A percentile compares a stretch with the other conserved stretches of the same genome.
Conservation (phyloP, 192 early-diverging fungal genomes). For the Entrophospora sp. region DNA sequence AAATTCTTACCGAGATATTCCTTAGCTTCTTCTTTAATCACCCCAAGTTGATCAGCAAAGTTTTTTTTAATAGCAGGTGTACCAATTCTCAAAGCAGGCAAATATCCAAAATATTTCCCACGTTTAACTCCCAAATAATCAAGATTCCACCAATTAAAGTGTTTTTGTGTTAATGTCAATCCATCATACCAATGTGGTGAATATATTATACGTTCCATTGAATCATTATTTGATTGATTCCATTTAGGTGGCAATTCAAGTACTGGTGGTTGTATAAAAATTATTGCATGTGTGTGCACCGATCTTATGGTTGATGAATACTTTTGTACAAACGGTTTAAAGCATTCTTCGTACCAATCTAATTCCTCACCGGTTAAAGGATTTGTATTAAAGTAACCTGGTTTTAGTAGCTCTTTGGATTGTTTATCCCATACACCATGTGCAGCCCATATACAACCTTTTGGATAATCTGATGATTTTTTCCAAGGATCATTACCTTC, state of each 20-base stretch:
- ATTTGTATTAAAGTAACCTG: slow-evolving; percentile 62
- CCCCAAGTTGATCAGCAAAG: slow-evolving; percentile 38
- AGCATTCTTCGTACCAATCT: slow-evolving; percentile 62
- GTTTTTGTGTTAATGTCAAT: slow-evolving; percentile 49
- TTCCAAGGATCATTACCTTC: slow-evolving; percentile 33
- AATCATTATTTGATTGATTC: slow-evolving; percentile 29
- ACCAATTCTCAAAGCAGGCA: slow-evolving; percentile 41
- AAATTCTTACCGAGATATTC: slow-evolving; percentile 35
- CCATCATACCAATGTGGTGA: slow-evolving; percentile 88
- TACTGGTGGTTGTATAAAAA: slow-evolving; percentile 52
- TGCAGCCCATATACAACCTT: slow-evolving; percentile 60
- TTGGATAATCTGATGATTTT: slow-evolving; percentile 27
- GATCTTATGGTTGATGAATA: slow-evolving; percentile 54
- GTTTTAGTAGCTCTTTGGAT: slow-evolving; percentile 34
- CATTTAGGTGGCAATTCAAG: slow-evolving; percentile 37
- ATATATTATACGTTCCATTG: slow-evolving; percentile 54
- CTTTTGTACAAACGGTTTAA: slow-evolving; percentile 60
- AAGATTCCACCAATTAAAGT: slow-evolving; percentile 48
- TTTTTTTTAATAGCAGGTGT: slow-evolving; percentile 43
- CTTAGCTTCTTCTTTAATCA: slow-evolving; percentile 38
- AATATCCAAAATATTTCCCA: slow-evolving; percentile 41
- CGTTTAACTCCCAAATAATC: slow-evolving; percentile 47
- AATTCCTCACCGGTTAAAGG: slow-evolving; percentile 41
- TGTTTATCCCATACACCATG: slow-evolving; percentile 71
- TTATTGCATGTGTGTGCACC: slow-evolving; percentile 37